phyloP scores from a whole-genome alignment of 345 rosid genomes.

The Tarenaya hassleriana region DNA sequence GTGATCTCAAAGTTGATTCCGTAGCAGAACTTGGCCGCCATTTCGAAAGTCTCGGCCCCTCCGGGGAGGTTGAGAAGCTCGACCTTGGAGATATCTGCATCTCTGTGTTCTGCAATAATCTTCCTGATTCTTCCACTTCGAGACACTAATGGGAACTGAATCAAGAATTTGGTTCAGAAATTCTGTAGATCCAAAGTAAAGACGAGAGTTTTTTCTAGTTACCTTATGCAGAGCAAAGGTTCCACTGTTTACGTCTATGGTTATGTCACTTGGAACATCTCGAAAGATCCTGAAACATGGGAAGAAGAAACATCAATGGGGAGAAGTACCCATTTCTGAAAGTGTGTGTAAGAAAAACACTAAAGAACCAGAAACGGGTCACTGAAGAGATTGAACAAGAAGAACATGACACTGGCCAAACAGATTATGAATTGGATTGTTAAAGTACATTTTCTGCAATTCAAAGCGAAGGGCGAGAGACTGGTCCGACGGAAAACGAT shows the following conservation, averaged over 20 bases:
- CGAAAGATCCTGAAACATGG: slow-evolving; percentile 69
- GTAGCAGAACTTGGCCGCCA: slow-evolving; percentile 93
- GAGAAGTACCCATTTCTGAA: not conserved
- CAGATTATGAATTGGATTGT: too few relatives aligned
- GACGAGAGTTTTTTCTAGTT: slow-evolving; percentile 1
- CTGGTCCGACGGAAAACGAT: too few relatives aligned
- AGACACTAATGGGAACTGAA: slow-evolving; percentile 86
- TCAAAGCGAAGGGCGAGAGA: too few relatives aligned
- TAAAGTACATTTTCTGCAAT: too few relatives aligned
- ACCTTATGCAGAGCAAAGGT: slow-evolving; percentile 86
- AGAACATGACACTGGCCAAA: too few relatives aligned
- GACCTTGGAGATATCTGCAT: slow-evolving; percentile 75
- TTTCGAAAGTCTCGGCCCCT: slow-evolving; percentile 72
- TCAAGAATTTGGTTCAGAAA: not conserved
- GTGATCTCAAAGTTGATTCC: slow-evolving; percentile 91
- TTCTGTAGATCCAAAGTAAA: slow-evolving; percentile 4
- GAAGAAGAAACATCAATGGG: slow-evolving; percentile 2
- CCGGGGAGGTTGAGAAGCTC: slow-evolving; percentile 93
- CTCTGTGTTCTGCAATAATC: slow-evolving; percentile 83
- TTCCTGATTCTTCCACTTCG: slow-evolving; percentile 79
- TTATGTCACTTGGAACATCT: slow-evolving; percentile 90
- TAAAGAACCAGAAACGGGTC: slow-evolving; percentile 1
- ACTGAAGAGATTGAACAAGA: not conserved
- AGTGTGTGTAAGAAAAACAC: not conserved
- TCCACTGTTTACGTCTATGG: slow-evolving; percentile 70